A percentile compares a stretch with the other conserved stretches of the same genome.
Evolutionary conservation across 2,329 filamentous ascomycete species (phyloP).

Genomic region (Lachnellula subtilissima): DNA sequence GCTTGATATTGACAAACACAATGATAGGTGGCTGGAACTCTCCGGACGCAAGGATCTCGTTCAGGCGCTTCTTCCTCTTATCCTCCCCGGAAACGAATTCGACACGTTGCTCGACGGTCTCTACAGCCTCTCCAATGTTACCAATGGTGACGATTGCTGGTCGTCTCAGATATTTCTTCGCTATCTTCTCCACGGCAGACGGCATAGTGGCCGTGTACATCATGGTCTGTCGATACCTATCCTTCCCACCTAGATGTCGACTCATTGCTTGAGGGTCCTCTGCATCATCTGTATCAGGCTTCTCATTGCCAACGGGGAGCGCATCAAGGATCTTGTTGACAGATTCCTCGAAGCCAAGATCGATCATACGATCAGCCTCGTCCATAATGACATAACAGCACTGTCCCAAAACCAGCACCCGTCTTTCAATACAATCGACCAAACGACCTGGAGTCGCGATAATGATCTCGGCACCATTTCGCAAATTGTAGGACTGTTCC

Average conservation of each 20-base stretch:
- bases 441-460: constrained; percentile 98
- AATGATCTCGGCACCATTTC: constrained; percentile 93
- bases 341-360: constrained; percentile 94
- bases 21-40: constrained; percentile 89
- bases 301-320: constrained; percentile 86
- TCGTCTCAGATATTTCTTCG: constrained; percentile 90
- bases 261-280: constrained; percentile 86
- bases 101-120: constrained; percentile 95
- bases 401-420: constrained; percentile 86
- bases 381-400: constrained; percentile 99
- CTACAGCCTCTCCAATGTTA: constrained; percentile 90
- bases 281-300: constrained; percentile 88
- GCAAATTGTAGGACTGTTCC: constrained; percentile 84
- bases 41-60: constrained; percentile 76
- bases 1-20: constrained; percentile 99
- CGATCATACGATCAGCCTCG: constrained; percentile 98
- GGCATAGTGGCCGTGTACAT: constrained; percentile 99
- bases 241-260: constrained; percentile 65
- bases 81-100: constrained; percentile 90
- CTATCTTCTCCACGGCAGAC: constrained; percentile 83
- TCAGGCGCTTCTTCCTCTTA: constrained; percentile 92
- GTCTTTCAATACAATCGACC: constrained; percentile 92
- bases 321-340: constrained; percentile 97
- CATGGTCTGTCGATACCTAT: constrained; percentile 94
- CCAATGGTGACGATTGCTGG: constrained; percentile 94